phyloP scores from a whole-genome alignment of 2,329 filamentous ascomycete species.

The Pseudogymnoascus sp. region DNA sequence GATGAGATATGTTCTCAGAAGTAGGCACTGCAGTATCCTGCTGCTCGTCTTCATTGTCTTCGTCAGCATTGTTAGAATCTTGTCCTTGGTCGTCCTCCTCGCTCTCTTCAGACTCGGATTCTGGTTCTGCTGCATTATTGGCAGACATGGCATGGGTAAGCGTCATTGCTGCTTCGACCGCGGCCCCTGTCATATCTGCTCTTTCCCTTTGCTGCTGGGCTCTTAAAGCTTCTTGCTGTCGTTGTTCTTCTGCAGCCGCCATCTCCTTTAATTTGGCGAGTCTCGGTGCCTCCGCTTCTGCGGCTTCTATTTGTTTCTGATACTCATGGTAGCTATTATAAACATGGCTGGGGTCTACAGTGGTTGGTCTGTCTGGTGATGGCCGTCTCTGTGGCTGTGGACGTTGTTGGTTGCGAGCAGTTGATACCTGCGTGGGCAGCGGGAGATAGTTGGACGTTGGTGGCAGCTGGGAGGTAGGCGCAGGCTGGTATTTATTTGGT shows the following conservation, averaged over 20 bases:
- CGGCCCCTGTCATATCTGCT: not conserved
- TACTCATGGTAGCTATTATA: slow-evolving; percentile 16
- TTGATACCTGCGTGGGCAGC: not conserved
- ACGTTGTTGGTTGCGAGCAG: not conserved
- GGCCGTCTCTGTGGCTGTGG: not conserved
- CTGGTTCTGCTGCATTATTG: not conserved
- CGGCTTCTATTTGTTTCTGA: slow-evolving; percentile 13
- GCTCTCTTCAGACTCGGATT: not conserved
- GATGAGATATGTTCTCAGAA: not conserved
- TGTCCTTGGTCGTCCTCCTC: slow-evolving; percentile 3
- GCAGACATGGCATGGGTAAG: not conserved
- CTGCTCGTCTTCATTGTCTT: not conserved
- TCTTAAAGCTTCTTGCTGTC: not conserved
- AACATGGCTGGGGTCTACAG: slow-evolving; percentile 15
- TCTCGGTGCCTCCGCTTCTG: not conserved
- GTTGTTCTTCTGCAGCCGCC: not conserved
- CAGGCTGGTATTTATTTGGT: not conserved
- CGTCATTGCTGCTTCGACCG: not conserved
- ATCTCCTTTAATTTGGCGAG: slow-evolving; percentile 1
- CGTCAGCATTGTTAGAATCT: not conserved
- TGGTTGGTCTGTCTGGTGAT: slow-evolving; percentile 2
- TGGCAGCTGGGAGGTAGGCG: not conserved
- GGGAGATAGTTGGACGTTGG: not conserved
- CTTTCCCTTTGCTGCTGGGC: not conserved
- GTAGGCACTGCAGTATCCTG: not conserved